Evolutionary conservation across 306 rosid species (phyloP).

Genomic region (Acacia crassicarpa): DNA sequence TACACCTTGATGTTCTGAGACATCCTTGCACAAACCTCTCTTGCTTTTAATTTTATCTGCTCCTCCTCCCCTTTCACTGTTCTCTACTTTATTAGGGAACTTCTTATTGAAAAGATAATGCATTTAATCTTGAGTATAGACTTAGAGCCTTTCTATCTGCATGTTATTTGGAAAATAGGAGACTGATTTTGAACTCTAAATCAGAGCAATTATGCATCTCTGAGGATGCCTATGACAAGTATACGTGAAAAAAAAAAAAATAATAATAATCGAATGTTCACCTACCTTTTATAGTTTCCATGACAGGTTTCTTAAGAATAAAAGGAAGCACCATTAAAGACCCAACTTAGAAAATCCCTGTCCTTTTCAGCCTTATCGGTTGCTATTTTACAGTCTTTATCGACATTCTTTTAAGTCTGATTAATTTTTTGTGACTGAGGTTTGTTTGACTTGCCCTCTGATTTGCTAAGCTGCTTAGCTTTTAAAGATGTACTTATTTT

Average conservation of each 20-base stretch:
- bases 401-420: neutral
- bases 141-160: neutral
- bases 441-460: neutral
- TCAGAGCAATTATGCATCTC: slow-evolving; percentile 4
- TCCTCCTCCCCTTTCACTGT: neutral
- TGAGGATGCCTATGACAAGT: neutral
- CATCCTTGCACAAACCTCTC: neutral
- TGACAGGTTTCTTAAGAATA: neutral
- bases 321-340: neutral
- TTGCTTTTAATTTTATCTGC: neutral
- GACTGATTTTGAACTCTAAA: slow-evolving; percentile 1
- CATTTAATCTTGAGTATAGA: slow-evolving; percentile 5
- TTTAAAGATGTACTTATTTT: neutral
- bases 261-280: neutral
- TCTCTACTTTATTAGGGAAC: neutral
- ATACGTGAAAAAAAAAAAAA: neutral
- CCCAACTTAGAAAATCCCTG: neutral
- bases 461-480: neutral
- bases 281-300: neutral
- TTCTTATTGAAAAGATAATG: neutral
- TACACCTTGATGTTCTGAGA: neutral
- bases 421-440: neutral
- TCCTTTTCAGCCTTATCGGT: slow-evolving; percentile 1
- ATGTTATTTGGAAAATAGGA: neutral
- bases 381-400: neutral